Percentiles rank a stretch among this genome's conserved stretches.
These are phyloP conservation scores for Cadophora gregata DNA, from an alignment of 2,329 filamentous ascomycete genomes.

Conservation along the genomic window DNA sequence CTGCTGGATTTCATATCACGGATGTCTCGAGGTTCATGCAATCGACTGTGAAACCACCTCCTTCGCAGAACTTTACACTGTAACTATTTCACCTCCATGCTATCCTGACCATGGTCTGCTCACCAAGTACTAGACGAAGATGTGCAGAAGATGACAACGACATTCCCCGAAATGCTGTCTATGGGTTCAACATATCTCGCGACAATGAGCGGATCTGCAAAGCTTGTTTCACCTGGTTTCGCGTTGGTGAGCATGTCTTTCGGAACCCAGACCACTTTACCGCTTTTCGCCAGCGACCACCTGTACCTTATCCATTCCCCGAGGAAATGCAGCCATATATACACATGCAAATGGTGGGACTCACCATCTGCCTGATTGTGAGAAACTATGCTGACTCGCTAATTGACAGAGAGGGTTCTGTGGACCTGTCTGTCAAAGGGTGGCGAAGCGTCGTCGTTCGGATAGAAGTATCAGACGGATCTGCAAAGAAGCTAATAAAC, in stretches of 20 bases:
- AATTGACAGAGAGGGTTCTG: not conserved
- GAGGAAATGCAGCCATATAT: not conserved
- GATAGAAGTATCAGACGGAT: not conserved
- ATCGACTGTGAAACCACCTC: not conserved
- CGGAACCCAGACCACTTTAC: not conserved
- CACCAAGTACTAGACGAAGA: not conserved
- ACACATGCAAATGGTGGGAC: not conserved
- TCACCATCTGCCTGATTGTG: too few relatives aligned
- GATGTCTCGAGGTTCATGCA: not conserved
- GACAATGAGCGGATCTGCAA: not conserved
- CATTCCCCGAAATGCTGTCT: not conserved
- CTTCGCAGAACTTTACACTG: not conserved
- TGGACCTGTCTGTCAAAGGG: slow-evolving; percentile 1
- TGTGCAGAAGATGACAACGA: not conserved
- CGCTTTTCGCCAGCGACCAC: not conserved
- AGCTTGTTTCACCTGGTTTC: slow-evolving; percentile 7
- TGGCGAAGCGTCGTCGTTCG: not conserved
- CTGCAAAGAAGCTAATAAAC: not conserved
- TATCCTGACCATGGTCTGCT: not conserved
- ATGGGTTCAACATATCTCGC: slow-evolving; percentile 1
- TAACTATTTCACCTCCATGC: not conserved
- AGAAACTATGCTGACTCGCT: not conserved
- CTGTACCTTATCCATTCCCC: not conserved
- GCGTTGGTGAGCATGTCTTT: slow-evolving; percentile 5
- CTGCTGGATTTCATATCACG: slow-evolving; percentile 3